Conservation (phyloP, 768 basidiomycete species). For the Udeniomyces megalosporus region DNA sequence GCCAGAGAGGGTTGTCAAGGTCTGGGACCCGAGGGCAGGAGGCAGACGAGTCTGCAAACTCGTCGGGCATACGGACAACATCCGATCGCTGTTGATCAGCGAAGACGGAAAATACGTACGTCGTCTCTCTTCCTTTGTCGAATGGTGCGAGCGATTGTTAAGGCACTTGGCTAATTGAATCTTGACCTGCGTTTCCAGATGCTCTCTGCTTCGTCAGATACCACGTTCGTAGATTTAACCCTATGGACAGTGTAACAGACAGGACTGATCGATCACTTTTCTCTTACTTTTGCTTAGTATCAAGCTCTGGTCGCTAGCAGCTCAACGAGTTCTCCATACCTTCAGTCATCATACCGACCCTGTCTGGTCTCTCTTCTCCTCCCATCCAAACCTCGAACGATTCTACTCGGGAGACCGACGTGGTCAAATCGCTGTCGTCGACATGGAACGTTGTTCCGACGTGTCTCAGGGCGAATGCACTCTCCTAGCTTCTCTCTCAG, state of each 20-base stretch:
- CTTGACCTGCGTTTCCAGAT: constrained; percentile 17
- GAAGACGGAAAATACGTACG: constrained; percentile 82
- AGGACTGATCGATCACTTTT: neutral
- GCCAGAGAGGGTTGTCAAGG: constrained; percentile 71
- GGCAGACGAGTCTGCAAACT: constrained; percentile 60
- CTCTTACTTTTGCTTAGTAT: constrained; percentile 36
- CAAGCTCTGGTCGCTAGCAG: constrained; percentile 82
- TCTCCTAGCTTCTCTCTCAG: constrained; percentile 40
- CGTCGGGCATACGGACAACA: constrained; percentile 94
- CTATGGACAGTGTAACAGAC: neutral
- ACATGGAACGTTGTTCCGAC: constrained; percentile 64
- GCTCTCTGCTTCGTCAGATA: constrained; percentile 30
- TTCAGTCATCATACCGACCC: constrained; percentile 82
- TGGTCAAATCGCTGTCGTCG: constrained; percentile 80
- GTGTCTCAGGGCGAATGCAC: constrained; percentile 80
- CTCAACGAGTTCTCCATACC: constrained; percentile 72
- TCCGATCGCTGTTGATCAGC: constrained; percentile 70
- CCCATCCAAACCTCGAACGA: constrained; percentile 64
- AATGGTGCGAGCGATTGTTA: too few species aligned
- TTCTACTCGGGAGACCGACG: constrained; percentile 93
- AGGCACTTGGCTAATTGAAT: too few species aligned
- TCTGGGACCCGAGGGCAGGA: constrained; percentile 86
- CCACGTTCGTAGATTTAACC: constrained; percentile 21
- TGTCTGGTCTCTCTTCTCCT: constrained; percentile 82
- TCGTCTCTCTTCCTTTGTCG: constrained; percentile 6